phyloP scores from a whole-genome alignment of 2,329 filamentous ascomycete species.

The Acrodontium crateriforme region DNA sequence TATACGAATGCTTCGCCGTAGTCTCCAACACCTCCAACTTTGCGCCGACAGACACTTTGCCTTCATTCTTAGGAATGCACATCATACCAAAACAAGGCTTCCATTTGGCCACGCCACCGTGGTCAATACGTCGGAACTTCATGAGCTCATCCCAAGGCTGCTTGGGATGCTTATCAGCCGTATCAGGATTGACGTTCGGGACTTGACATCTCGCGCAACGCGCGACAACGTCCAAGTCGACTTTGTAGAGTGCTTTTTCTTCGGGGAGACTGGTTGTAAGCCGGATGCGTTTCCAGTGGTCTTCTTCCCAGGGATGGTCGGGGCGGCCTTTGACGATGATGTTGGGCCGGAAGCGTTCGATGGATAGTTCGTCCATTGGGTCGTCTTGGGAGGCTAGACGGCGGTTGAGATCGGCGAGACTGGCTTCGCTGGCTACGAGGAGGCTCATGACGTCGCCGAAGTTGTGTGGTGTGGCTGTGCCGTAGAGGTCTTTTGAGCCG shows the following conservation, averaged over 20 bases:
- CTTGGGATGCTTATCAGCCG: conserved; percentile 42
- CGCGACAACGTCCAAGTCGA: conserved; percentile 44
- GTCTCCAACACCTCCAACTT: conserved; percentile 43
- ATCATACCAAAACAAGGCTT: conserved; percentile 58
- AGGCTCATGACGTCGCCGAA: conserved; percentile 49
- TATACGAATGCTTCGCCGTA: conserved; percentile 44
- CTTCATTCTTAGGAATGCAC: conserved; percentile 43
- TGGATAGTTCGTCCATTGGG: conserved; percentile 31
- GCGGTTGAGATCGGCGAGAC: conserved; percentile 43
- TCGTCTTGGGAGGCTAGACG: conserved; percentile 31
- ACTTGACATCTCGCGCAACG: conserved; percentile 48
- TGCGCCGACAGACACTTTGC: conserved; percentile 43
- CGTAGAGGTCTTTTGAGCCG: conserved; percentile 39
- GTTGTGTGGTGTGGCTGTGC: conserved; percentile 30
- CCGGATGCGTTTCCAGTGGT: conserved; percentile 47
- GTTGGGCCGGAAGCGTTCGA: conserved; percentile 52
- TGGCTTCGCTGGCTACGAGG: conserved; percentile 41
- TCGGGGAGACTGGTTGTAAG: conserved; percentile 24
- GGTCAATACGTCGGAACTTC: conserved; percentile 46
- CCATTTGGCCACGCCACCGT: conserved; percentile 44
- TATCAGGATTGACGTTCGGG: conserved; percentile 51
- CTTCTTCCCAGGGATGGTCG: conserved; percentile 43
- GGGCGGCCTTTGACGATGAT: conserved; percentile 43
- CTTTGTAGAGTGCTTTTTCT: conserved; percentile 21
- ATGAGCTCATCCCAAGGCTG: conserved; percentile 51